Evolutionary conservation across 2,329 filamentous ascomycete genomes (phyloP), one percentile per base, ranked within the genome.

Genomic region (Curvularia eragrostidis): DNA sequence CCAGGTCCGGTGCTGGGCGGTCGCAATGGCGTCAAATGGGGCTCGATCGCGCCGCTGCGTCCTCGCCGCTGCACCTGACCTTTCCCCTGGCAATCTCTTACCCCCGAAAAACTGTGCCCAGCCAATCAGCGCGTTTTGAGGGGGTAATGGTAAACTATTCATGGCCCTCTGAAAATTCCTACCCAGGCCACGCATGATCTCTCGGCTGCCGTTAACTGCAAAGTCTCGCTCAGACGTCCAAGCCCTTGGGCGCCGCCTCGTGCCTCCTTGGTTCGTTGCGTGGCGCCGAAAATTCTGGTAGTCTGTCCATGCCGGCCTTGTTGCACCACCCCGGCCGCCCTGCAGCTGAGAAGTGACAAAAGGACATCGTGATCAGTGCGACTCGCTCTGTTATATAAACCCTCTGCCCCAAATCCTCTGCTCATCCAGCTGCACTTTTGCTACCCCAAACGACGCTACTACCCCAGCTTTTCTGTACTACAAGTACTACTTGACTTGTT

Each of bases 151-250:
- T 51, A 55, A 51, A 58, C 56, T 55, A 55, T 50, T 58, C 56
- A 51, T 42, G 55, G 55, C 46, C 44, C 52, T 58, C 46, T 41
- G 52, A 58, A 58, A 58, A 50, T 58, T 58, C 52, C 52, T 55
- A 21, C 41, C 30, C 50, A 55, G 47, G 46, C 60, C 46, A 64
- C 73, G 69, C 71, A 73, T 76, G 73, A 77, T 73, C 70, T 61
- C 54, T 52, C 49, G 52, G 62, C 66, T 77, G 74, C 76, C 74
- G 74, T 77, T 78, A 78, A 78, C 76, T 77, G 76, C 73, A 78
- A 77, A 75, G 76, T 71, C 67, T 65, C 62, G 56, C 62, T 63
- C 55, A 58, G 56, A 57, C 58, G 63, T 54, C 63, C 63, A 64
- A 66, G 50, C 50, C 50, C 53, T 44, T 53, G 52, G 50, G 30